Evolutionary conservation across 2,329 filamentous ascomycete genomes (phyloP), one percentile per base, ranked within the genome.

Genomic region (Cercospora nicotianae): DNA sequence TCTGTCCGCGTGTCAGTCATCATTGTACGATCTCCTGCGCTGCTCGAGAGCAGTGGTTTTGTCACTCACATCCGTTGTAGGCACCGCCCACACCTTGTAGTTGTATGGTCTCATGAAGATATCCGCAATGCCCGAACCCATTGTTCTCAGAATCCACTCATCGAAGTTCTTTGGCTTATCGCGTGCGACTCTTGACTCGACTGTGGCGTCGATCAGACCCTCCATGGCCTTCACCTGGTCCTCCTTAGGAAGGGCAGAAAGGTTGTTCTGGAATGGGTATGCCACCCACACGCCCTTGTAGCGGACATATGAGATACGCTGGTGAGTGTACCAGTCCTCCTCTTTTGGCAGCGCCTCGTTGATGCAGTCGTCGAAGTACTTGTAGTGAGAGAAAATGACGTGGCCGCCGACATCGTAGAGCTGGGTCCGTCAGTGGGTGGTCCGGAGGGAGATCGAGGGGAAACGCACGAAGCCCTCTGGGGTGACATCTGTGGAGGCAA

Each of bases 241-340:
- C 74, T 97, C 93, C 86, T 97, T 96, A 81, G 93, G 91, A 78
- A 99, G 84, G 90, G 97, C 94, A 77, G 95, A 96, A 80, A 99
- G 94, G 87, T 99, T 99, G 89, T 98, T 99, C 86, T 99, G 95
- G 90, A 99, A 97, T 72, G 95, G 95, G 84, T 99, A 99, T 64
- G 95, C 94, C 67, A 99, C 95, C 95, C 95, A 99, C 79, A 93
- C 87, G 74, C 87, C 87, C 89, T 96, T 94, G 90, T 93, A 97
- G 79, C 95, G 94, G 75, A 99, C 94, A 81, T 99, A 99, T 72
- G 95, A 99, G 83, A 99, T 95, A 80, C 95, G 94, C 87, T 99
- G 91, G 86, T 99, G 95, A 73, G 89, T 92, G 84, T 91, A 98
- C 95, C 95, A 99, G 85, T 99, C 95, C 68, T 92, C 90, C 68